Evolutionary conservation across 1,139 yeast genomes (phyloP), one percentile per base, ranked within the genome.

Genomic region (Hyphopichia pseudoburtonii): DNA sequence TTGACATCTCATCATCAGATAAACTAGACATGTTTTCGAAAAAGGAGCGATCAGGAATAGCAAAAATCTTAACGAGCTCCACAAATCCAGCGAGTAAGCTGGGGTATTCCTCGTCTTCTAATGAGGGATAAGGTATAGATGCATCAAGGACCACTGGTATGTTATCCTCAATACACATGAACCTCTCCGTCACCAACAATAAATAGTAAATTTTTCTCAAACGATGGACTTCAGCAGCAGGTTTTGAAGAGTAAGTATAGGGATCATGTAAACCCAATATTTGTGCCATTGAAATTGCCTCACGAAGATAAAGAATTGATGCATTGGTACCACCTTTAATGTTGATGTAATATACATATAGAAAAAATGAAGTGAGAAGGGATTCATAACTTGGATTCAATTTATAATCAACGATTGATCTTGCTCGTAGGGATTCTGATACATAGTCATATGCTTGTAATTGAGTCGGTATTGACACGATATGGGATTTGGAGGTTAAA

Each of bases 261-360:
- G 58, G 54, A 33, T 59, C 62, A 41, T 68, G 71, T 27, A 67
- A 45, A 4, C 66, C 64, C 30, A 66, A 47, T 4, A 67, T 49
- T 40, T 68, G 73, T 5, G 71, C 71, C 30, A 61, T 56, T 7
- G 72, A 54, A 19, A 69, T 65, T 10, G 73, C 69, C 46, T 69
- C 73, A 17, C 72, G 56, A 38, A 69, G 52, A 42, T 64, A 65
- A 31, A 62, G 38, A n/a, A 63, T 54, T 1, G 71, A 66, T 3
- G 61, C 57, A 12, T 50, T 39, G 7, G 51, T 48, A 4, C 63
- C 61, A 3, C 60, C 69, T 35, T 59, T 54, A 30, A 52, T 40
- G 42, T 66, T 64, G 32, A 60, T 57, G 44, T 62, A 60, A 41
- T 66, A 66, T 15, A 62, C 61, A 45, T 64, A 67, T 39, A 69